phyloP scores from a whole-genome alignment of 192 early-diverging fungal genomes.

The Glomus cerebriforme region DNA sequence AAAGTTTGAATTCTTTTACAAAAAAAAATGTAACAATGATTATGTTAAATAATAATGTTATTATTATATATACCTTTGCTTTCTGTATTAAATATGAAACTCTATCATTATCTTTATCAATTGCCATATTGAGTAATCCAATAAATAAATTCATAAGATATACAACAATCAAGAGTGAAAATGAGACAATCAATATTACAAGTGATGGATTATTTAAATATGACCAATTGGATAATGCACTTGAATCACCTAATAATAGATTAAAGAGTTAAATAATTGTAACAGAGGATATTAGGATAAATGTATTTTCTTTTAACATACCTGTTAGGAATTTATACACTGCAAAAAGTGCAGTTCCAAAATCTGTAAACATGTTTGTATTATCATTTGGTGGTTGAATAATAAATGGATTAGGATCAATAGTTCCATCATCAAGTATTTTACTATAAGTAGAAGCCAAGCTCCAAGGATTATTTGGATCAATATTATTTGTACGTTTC shows the following conservation, averaged over 20 bases:
- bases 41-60: too few species aligned
- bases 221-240: too few species aligned
- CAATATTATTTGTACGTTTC: not conserved
- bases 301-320: not conserved
- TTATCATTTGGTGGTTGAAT: not conserved
- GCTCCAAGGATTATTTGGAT: constrained; percentile 16
- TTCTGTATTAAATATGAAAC: too few species aligned
- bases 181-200: too few species aligned
- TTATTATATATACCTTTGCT: too few species aligned
- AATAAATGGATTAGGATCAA: not conserved
- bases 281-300: not conserved
- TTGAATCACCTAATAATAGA: not conserved
- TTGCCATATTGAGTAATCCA: too few species aligned
- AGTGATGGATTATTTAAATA: too few species aligned
- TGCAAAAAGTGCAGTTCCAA: not conserved
- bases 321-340: not conserved
- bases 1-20: too few species aligned
- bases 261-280: not conserved
- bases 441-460: not conserved
- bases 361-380: not conserved
- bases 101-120: too few species aligned
- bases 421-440: not conserved
- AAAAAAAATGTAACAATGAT: too few species aligned
- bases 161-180: too few species aligned
- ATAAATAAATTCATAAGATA: too few species aligned